Percentiles rank a stretch among this genome's conserved stretches.
These are phyloP conservation scores for Ogataea henricii DNA, from an alignment of 805 yeast species.

Conservation along the genomic window DNA sequence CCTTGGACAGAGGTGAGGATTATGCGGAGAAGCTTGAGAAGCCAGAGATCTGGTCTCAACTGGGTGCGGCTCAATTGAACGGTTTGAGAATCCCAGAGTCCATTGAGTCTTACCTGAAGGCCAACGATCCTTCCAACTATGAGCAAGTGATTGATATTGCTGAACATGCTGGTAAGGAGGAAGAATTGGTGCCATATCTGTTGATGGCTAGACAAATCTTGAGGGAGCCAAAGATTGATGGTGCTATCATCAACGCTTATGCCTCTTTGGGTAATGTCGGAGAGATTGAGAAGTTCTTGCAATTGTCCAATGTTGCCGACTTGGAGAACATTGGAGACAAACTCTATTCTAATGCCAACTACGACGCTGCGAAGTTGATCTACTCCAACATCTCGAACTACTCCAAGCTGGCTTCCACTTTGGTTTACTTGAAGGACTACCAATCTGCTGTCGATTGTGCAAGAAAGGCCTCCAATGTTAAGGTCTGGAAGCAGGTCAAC, in stretches of 20 bases:
- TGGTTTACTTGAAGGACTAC: conserved; percentile 88
- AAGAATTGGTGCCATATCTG: conserved; percentile 84
- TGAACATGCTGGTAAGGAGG: conserved; percentile 94
- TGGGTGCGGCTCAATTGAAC: conserved; percentile 94
- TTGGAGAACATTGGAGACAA: conserved; percentile 90
- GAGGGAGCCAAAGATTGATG: conserved; percentile 92
- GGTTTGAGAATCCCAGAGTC: conserved; percentile 93
- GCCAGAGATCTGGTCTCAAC: conserved; percentile 89
- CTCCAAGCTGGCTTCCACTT: conserved; percentile 94
- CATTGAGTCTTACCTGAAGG: conserved; percentile 86
- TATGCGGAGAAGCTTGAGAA: conserved; percentile 88
- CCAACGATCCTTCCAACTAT: conserved; percentile 87
- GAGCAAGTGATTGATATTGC: conserved; percentile 92
- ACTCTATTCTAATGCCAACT: conserved; percentile 76
- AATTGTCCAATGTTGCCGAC: conserved; percentile 90
- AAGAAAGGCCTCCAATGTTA: conserved; percentile 90
- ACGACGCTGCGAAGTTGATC: conserved; percentile 89
- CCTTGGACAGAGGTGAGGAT: conserved; percentile 90
- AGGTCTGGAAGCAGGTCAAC: conserved; percentile 97
- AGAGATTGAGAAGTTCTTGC: conserved; percentile 83
- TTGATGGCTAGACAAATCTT: conserved; percentile 88
- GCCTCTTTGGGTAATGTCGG: conserved; percentile 74
- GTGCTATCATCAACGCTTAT: conserved; percentile 83
- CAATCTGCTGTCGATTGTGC: conserved; percentile 99
- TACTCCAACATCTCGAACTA: conserved; percentile 87